phyloP scores from a whole-genome alignment of 164 flowering plant genomes.

The Piper betle region DNA sequence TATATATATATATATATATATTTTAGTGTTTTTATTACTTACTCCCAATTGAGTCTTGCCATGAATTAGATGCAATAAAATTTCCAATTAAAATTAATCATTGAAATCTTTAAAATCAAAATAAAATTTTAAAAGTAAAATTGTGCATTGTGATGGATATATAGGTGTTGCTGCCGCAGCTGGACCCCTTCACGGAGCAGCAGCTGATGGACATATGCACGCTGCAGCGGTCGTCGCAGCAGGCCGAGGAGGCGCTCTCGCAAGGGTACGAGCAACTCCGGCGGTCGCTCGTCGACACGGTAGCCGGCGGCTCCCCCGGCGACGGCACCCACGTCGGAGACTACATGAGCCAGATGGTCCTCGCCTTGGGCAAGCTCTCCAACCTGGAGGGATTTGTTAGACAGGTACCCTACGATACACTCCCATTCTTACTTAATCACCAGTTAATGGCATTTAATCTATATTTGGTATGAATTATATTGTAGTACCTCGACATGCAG shows the following conservation, averaged over 20 bases:
- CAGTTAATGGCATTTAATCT: background rate
- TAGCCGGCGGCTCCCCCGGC: constrained; percentile 38
- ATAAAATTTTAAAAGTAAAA: too few relatives aligned
- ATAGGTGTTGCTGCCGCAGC: constrained; percentile 64
- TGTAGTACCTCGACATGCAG: too few relatives aligned
- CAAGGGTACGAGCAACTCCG: constrained; percentile 94
- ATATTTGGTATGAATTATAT: too few relatives aligned
- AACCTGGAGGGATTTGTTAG: constrained; percentile 91
- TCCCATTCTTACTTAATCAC: background rate
- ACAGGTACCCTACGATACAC: constrained; percentile 35
- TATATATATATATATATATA: too few relatives aligned
- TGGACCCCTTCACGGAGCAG: constrained; percentile 87
- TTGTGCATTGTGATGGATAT: too few relatives aligned
- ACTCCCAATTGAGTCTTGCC: too few relatives aligned
- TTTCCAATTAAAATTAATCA: too few relatives aligned
- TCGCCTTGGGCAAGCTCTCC: constrained; percentile 75
- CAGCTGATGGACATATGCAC: constrained; percentile 79
- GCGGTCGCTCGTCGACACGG: constrained; percentile 69
- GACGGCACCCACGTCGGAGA: constrained; percentile 29
- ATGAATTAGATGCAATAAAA: too few relatives aligned
- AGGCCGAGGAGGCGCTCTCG: constrained; percentile 87
- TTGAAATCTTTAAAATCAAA: too few relatives aligned
- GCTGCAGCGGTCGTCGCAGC: constrained; percentile 80
- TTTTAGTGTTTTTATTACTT: too few relatives aligned
- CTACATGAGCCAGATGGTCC: constrained; percentile 76